Conservation (phyloP, 306 rosid species). For the Dryas octopetala region DNA sequence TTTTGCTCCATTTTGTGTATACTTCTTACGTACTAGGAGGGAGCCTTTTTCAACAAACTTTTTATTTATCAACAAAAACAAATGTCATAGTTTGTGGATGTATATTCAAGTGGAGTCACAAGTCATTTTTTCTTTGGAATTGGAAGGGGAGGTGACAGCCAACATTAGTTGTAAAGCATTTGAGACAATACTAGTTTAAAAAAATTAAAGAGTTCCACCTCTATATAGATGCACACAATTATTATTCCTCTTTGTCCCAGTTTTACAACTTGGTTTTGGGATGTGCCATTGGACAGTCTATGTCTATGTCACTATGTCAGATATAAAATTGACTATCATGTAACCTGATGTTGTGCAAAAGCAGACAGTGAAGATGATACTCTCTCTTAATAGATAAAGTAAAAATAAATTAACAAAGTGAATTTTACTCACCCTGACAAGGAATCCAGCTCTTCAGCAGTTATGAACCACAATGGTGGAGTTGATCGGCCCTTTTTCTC, state of each 20-base stretch:
- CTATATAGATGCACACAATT: neutral
- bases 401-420: neutral
- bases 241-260: neutral
- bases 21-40: too few species aligned
- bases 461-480: conserved; percentile 74
- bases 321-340: neutral
- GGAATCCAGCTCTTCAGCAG: conserved; percentile 70
- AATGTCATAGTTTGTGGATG: neutral
- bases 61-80: neutral
- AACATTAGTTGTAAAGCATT: neutral
- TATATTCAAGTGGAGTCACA: neutral
- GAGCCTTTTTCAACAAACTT: neutral
- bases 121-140: neutral
- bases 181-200: neutral
- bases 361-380: neutral
- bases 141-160: neutral
- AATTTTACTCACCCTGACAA: conserved; percentile 68
- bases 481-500: conserved; percentile 75
- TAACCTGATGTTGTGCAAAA: neutral
- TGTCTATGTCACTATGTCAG: neutral
- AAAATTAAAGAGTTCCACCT: too few species aligned
- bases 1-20: too few species aligned
- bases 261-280: neutral
- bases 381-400: neutral
- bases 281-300: neutral